Evolutionary conservation across 1,139 yeast species (phyloP).

Genomic region (Scheffersomyces quercinus): DNA sequence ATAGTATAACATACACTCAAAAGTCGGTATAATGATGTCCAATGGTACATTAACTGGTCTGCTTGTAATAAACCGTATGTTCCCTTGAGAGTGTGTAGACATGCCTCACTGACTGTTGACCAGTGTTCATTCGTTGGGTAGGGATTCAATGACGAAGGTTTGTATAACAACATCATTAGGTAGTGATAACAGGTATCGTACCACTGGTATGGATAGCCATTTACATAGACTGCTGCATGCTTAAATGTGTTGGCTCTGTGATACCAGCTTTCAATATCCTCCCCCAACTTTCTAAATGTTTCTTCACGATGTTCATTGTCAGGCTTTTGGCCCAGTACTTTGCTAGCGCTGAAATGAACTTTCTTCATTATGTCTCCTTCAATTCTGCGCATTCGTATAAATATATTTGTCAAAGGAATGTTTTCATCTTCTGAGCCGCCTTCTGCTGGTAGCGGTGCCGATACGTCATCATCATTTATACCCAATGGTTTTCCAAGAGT

Average conservation of each 20-base stretch:
- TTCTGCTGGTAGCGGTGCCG: conserved; percentile 37
- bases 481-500: conserved; percentile 47
- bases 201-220: conserved; percentile 29
- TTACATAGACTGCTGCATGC: no score
- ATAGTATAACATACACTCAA: conserved; percentile 46
- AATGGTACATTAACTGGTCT: conserved; percentile 44
- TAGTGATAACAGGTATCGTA: conserved; percentile 47
- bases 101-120: conserved; percentile 37
- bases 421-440: conserved; percentile 1
- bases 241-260: no score
- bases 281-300: no score
- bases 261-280: no score
- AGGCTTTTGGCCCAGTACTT: no score
- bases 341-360: no score
- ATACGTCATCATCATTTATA: conserved; percentile 47
- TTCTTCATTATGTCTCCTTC: neutral
- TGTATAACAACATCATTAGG: conserved; percentile 39
- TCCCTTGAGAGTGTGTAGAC: conserved; percentile 40
- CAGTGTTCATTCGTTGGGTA: conserved; percentile 37
- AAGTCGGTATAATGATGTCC: conserved; percentile 49
- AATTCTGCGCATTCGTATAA: neutral
- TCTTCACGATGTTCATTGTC: no score
- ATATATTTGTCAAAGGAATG: neutral
- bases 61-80: conserved; percentile 43
- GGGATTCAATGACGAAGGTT: conserved; percentile 50